A percentile compares a stretch with the other conserved stretches of the same genome.
Conservation (phyloP, 2,329 filamentous ascomycete species). For the Coniochaeta hoffmannii region DNA sequence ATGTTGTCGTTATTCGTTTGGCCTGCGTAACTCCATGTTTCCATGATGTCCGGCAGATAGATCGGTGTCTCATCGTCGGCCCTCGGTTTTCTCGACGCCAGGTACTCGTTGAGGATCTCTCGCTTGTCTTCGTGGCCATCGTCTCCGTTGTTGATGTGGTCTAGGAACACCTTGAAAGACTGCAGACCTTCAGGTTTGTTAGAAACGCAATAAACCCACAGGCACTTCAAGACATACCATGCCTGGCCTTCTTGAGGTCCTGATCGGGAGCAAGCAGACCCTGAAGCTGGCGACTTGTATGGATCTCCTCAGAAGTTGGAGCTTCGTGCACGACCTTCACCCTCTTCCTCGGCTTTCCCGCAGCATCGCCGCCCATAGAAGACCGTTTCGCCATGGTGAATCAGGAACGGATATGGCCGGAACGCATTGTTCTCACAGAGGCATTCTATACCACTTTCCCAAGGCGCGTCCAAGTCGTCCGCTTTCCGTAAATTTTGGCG, state of each 20-base stretch:
- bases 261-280: constrained; percentile 65
- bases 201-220: neutral
- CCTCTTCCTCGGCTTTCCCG: constrained; percentile 39
- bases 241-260: constrained; percentile 58
- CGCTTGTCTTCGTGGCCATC: constrained; percentile 39
- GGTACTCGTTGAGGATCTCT: constrained; percentile 61
- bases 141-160: constrained; percentile 50
- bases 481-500: constrained; percentile 3
- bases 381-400: constrained; percentile 37
- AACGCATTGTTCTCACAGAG: neutral
- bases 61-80: constrained; percentile 49
- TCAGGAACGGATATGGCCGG: neutral
- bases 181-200: constrained; percentile 45
- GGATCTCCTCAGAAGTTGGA: constrained; percentile 54
- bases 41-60: constrained; percentile 72
- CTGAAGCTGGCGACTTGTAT: constrained; percentile 58
- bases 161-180: constrained; percentile 64
- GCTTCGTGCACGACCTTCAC: constrained; percentile 49
- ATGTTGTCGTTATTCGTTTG: constrained; percentile 74
- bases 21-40: constrained; percentile 79
- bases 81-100: constrained; percentile 47
- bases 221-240: constrained; percentile 35
- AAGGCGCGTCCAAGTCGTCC: neutral
- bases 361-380: constrained; percentile 30
- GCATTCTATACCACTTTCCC: neutral